These are phyloP conservation scores for Myochromella boudieri DNA, from an alignment of 768 basidiomycete genomes.

Conservation along the genomic window DNA sequence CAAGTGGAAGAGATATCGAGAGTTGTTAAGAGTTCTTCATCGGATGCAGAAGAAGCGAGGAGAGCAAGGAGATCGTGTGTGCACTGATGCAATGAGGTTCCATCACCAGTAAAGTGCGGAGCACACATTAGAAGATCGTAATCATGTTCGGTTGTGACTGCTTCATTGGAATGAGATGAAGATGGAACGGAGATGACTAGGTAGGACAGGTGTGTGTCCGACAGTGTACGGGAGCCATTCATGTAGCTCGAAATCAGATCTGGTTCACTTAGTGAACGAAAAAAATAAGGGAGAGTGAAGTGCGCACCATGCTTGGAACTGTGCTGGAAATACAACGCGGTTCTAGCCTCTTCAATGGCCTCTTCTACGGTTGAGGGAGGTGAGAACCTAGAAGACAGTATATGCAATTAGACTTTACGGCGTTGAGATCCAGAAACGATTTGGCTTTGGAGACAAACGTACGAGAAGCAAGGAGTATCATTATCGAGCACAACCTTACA, in stretches of 20 bases:
- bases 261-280: not conserved
- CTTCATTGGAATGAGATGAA: not conserved
- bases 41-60: constrained; percentile 28
- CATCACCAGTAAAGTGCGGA: constrained; percentile 69
- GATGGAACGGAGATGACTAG: constrained; percentile 33
- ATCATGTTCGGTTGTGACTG: constrained; percentile 7
- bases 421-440: no score
- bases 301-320: constrained; percentile 45
- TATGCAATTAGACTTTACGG: not conserved
- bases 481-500: constrained; percentile 41
- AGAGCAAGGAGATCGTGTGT: constrained; percentile 60
- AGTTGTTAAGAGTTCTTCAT: constrained; percentile 18
- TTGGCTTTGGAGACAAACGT: constrained; percentile 21
- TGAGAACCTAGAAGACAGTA: constrained; percentile 34
- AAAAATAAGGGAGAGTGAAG: not conserved
- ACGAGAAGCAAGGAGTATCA: constrained; percentile 51
- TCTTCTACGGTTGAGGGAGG: constrained; percentile 36
- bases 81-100: constrained; percentile 63
- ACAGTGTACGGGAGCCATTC: constrained; percentile 61
- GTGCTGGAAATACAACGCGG: constrained; percentile 35
- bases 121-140: constrained; percentile 56
- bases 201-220: constrained; percentile 48
- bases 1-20: constrained; percentile 20
- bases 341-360: constrained; percentile 41
- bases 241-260: constrained; percentile 56